These are phyloP conservation scores for Colletotrichum trifolii DNA, from an alignment of 2,329 filamentous ascomycete species.

Conservation along the genomic window DNA sequence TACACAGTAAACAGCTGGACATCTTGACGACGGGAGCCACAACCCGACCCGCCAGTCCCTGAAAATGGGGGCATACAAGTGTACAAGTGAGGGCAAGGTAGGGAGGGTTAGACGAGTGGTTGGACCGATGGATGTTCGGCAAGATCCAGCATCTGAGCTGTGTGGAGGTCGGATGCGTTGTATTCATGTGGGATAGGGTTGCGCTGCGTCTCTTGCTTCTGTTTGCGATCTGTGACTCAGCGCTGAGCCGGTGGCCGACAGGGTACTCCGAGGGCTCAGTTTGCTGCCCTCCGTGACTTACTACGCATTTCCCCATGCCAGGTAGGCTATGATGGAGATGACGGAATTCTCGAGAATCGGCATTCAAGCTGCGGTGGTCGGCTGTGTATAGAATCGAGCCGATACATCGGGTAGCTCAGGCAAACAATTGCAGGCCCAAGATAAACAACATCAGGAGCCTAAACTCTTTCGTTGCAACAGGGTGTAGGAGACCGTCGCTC, in stretches of 20 bases:
- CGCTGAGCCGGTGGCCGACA: not conserved
- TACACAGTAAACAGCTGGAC: conserved; percentile 7
- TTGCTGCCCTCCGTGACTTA: no score
- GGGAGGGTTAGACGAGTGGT: conserved; percentile 15
- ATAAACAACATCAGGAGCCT: conserved; percentile 6
- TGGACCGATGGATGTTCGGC: conserved; percentile 31
- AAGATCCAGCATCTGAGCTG: conserved; percentile 35
- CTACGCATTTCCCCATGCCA: no score
- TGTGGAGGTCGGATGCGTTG: conserved; percentile 24
- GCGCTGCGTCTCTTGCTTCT: conserved; percentile 8
- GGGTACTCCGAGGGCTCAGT: no score
- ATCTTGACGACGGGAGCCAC: conserved; percentile 8
- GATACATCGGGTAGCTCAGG: conserved; percentile 11
- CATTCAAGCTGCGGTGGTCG: no score
- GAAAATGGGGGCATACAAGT: conserved; percentile 12
- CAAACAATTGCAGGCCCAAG: not conserved
- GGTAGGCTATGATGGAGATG: no score
- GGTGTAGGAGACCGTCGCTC: conserved; percentile 16
- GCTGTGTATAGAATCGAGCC: not conserved
- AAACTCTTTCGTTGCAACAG: conserved; percentile 17
- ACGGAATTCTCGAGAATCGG: no score
- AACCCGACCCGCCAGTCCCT: conserved; percentile 24
- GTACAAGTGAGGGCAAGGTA: not conserved
- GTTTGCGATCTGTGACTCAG: conserved; percentile 23
- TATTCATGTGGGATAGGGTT: conserved; percentile 13